Evolutionary conservation across 164 flowering plant species (phyloP), one percentile per base, ranked within the genome.

Genomic region (Vitis amurensis): DNA sequence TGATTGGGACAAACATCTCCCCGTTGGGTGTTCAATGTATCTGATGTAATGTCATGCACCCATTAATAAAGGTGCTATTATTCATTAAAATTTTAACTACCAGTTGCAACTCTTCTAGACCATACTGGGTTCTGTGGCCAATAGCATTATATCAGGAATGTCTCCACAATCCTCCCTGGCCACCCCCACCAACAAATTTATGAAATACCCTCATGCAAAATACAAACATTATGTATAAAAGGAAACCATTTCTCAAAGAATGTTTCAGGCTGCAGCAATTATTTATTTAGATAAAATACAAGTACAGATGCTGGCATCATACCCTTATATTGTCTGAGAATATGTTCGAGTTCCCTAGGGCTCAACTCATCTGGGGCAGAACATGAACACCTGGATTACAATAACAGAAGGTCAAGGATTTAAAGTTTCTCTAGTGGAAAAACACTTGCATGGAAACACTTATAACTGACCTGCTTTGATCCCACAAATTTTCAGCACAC

Each of bases 301-400:
- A 37, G 44, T 3, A 37, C 44, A 4, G 7, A 37, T 37, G 44
- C 0, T 37, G 44, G 51, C 13, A 71, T 27, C 60, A 27, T 77
- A 87, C 91, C 91, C 30, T 76, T 82, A 69, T 68, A 70, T 68
- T 75, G 70, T 73, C 76, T 72, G 14, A 84, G 73, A 64, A 86
- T 79, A 61, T 76, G 73, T 72, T 90, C 90, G 66, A 84, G 76
- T 68, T 89, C 92, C 61, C 74, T 71, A 12, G 87, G 70, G 56
- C 61, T 69, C 66, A 88, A 68, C 66, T 89, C 93, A 72, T 88
- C 89, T 10, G 85, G 85, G 55, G 84, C 84, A 66, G 86, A 84
- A 80, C 96, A 91, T n/a, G 87, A 85, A 69, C 79, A 77, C 82
- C 93, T 91, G 82, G 49, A 57, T 30, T 2, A 71, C 19, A 66